A percentile compares a stretch with the other conserved stretches of the same genome.
Conservation (phyloP, 116 monocot species). For the Iris pallida region DNA sequence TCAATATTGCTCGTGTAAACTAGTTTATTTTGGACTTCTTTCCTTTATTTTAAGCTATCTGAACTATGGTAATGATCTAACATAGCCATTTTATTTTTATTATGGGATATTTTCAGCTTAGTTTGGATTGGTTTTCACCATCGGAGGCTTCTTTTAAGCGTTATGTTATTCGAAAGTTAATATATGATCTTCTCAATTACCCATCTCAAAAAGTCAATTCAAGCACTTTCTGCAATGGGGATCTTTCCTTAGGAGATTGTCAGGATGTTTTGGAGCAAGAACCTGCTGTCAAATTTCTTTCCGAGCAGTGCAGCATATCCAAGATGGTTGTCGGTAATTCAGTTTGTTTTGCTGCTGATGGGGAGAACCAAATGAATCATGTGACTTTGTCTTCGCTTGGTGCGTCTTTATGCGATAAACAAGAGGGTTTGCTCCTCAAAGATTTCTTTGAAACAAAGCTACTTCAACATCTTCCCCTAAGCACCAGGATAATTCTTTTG, state of each 20-base stretch:
- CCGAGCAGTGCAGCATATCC: background rate
- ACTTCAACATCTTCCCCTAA: background rate
- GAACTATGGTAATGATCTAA: too few species aligned
- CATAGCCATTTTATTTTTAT: too few species aligned
- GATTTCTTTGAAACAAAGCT: background rate
- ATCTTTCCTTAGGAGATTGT: background rate
- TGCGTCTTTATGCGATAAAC: background rate
- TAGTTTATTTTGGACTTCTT: too few species aligned
- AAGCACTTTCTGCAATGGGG: background rate
- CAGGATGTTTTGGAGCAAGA: conserved; percentile 1
- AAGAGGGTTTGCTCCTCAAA: background rate
- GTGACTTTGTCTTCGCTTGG: background rate
- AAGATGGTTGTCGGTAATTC: conserved; percentile 4
- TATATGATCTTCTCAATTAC: too few species aligned
- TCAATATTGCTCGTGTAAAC: too few species aligned
- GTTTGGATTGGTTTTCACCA: too few species aligned
- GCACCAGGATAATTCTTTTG: background rate
- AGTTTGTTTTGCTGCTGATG: background rate
- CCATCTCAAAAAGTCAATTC: background rate
- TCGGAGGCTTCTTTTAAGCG: too few species aligned
- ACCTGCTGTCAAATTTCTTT: conserved; percentile 6
- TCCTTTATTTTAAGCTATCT: too few species aligned
- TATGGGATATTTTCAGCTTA: too few species aligned
- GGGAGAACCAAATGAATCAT: background rate
- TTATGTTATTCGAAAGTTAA: too few species aligned